These are phyloP conservation scores for Rutstroemia sydowiana DNA, from an alignment of 2,329 filamentous ascomycete species.

Conservation along the genomic window DNA sequence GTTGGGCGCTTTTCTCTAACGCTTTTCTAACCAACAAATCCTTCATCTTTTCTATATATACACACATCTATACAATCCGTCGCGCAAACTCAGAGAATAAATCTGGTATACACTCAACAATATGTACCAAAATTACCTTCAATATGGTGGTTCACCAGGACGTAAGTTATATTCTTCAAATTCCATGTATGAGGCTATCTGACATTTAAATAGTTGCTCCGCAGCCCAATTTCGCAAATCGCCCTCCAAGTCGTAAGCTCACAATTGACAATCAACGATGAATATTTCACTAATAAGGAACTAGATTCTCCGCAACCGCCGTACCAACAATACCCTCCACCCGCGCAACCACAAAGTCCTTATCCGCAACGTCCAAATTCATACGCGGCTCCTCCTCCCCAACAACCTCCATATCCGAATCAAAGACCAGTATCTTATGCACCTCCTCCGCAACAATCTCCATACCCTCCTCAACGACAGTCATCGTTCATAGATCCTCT, in stretches of 20 bases:
- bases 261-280: neutral
- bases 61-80: too few species aligned
- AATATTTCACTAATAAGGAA: neutral
- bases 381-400: conserved; percentile 18
- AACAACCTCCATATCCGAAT: conserved; percentile 23
- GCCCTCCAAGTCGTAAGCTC: neutral
- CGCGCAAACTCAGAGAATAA: too few species aligned
- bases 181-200: neutral
- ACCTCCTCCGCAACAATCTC: conserved; percentile 5
- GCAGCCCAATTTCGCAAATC: neutral
- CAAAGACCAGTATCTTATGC: neutral
- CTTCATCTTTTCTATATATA: too few species aligned
- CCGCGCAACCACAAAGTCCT: conserved; percentile 12
- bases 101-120: too few species aligned
- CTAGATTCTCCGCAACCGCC: conserved; percentile 4
- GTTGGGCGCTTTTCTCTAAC: too few species aligned
- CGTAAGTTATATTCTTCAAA: neutral
- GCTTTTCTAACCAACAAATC: too few species aligned
- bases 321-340: conserved; percentile 18
- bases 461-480: conserved; percentile 28
- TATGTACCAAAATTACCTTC: neutral
- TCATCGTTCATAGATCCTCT: too few species aligned
- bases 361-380: conserved; percentile 13
- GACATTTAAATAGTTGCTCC: neutral
- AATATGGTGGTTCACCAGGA: neutral